These are phyloP conservation scores for Podospora didyma DNA, from an alignment of 495 filamentous ascomycete genomes.

Conservation along the genomic window DNA sequence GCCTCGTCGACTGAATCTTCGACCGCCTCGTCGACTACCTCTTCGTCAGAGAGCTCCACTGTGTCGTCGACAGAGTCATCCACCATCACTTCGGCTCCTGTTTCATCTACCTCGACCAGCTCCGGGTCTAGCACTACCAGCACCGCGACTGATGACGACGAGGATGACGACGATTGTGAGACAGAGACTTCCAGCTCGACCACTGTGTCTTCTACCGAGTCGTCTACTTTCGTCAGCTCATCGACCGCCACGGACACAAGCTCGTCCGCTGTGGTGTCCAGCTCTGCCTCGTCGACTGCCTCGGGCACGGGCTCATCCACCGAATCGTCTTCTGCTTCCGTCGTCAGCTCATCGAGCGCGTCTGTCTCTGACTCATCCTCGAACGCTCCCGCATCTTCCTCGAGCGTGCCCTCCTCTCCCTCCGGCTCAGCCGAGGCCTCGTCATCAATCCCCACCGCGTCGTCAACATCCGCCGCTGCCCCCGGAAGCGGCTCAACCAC, in stretches of 20 bases:
- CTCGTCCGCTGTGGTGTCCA: neutral
- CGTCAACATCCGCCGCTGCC: slow-evolving; percentile 13
- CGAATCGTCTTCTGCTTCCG: slow-evolving; percentile 17
- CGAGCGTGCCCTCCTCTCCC: too few relatives aligned
- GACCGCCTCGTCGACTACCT: neutral
- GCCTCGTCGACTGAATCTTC: too few relatives aligned
- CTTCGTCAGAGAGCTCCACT: neutral
- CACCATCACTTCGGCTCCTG: neutral
- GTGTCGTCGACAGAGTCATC: neutral
- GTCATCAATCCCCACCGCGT: too few relatives aligned
- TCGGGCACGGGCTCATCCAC: neutral
- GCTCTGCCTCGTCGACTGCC: neutral
- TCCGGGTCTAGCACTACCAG: neutral
- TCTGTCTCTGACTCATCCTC: too few relatives aligned
- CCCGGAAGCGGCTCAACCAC: slow-evolving; percentile 15
- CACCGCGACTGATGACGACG: neutral
- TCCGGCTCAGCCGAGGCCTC: too few relatives aligned
- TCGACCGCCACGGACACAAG: neutral
- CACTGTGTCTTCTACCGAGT: neutral
- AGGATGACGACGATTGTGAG: neutral
- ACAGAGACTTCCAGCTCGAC: neutral
- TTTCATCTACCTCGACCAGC: neutral
- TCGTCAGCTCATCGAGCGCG: slow-evolving; percentile 18
- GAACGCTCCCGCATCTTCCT: too few relatives aligned
- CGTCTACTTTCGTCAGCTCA: too few relatives aligned